Percentiles rank a stretch among this genome's conserved stretches.
Evolutionary conservation across 225 moss, liverwort and hornwort species (phyloP).

Genomic region (Polytrichum formosum): DNA sequence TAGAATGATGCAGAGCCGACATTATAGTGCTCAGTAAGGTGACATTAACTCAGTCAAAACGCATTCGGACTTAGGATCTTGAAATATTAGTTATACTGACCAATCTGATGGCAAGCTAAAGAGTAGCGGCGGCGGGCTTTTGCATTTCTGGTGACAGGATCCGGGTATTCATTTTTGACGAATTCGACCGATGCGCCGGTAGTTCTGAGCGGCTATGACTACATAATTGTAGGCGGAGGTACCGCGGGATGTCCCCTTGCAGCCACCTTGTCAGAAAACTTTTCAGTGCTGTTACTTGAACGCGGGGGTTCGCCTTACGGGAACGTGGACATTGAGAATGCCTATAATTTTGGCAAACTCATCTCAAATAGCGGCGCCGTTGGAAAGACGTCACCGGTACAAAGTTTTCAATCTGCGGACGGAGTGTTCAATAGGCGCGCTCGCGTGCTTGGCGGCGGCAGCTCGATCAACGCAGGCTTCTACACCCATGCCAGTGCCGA

Average conservation of each 20-base stretch:
- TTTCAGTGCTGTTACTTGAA: slow-evolving; percentile 59
- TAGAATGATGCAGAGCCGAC: not conserved
- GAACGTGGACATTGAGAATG: slow-evolving; percentile 36
- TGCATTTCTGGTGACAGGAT: slow-evolving; percentile 24
- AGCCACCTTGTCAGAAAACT: slow-evolving; percentile 66
- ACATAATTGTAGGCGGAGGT: slow-evolving; percentile 78
- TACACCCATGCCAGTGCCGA: slow-evolving; percentile 57
- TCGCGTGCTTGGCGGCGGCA: slow-evolving; percentile 72
- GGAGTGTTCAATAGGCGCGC: slow-evolving; percentile 63
- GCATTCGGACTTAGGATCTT: not conserved
- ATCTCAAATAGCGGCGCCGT: slow-evolving; percentile 20
- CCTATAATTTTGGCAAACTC: slow-evolving; percentile 28
- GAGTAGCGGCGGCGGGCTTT: not conserved
- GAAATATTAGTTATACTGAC: not conserved
- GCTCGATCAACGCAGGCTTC: slow-evolving; percentile 66
- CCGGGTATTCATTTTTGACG: slow-evolving; percentile 51
- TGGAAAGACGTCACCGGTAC: slow-evolving; percentile 36
- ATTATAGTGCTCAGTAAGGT: not conserved
- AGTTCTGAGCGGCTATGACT: slow-evolving; percentile 41
- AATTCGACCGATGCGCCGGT: slow-evolving; percentile 43
- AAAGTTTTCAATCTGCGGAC: slow-evolving; percentile 59
- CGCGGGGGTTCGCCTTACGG: slow-evolving; percentile 46
- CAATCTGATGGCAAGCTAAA: not conserved
- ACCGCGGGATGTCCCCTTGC: slow-evolving; percentile 74
- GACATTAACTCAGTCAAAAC: not conserved